Percentiles rank a stretch among this genome's conserved stretches.
Conservation (phyloP, 2,329 filamentous ascomycete genomes). For the Cladosporium cucumerinum region DNA sequence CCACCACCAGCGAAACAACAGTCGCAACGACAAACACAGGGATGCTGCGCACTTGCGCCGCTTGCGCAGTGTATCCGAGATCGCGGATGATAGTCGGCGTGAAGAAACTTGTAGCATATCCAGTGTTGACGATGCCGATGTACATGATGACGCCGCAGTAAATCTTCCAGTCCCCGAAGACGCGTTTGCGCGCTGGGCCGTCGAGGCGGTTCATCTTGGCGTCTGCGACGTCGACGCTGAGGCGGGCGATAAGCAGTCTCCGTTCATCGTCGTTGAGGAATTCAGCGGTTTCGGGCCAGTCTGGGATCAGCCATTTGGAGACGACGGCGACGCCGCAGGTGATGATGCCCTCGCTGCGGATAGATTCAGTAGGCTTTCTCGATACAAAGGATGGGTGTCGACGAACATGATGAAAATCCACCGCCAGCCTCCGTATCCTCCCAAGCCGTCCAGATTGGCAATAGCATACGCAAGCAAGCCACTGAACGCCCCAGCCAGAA, state of each 20-base stretch:
- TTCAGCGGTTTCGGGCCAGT: constrained; percentile 44
- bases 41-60: constrained; percentile 39
- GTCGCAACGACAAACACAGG: constrained; percentile 37
- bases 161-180: constrained; percentile 49
- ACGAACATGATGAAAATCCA: constrained; percentile 53
- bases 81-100: constrained; percentile 42
- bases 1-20: constrained; percentile 40
- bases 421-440: constrained; percentile 32
- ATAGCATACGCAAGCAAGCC: constrained; percentile 41
- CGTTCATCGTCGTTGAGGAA: constrained; percentile 49
- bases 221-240: constrained; percentile 37
- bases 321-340: constrained; percentile 27
- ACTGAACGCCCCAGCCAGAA: constrained; percentile 42
- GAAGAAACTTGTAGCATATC: constrained; percentile 44
- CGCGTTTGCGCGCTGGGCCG: constrained; percentile 45
- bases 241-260: constrained; percentile 41
- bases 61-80: constrained; percentile 41
- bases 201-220: constrained; percentile 54
- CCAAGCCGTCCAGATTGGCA: constrained; percentile 31
- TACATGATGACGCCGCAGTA: constrained; percentile 40
- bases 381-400: background rate
- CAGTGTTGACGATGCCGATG: constrained; percentile 43
- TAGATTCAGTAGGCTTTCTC: background rate
- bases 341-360: constrained; percentile 30
- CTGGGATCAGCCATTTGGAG: constrained; percentile 36